Evolutionary conservation across 441 rosid species (phyloP).

Genomic region (Mallotus japonicus): DNA sequence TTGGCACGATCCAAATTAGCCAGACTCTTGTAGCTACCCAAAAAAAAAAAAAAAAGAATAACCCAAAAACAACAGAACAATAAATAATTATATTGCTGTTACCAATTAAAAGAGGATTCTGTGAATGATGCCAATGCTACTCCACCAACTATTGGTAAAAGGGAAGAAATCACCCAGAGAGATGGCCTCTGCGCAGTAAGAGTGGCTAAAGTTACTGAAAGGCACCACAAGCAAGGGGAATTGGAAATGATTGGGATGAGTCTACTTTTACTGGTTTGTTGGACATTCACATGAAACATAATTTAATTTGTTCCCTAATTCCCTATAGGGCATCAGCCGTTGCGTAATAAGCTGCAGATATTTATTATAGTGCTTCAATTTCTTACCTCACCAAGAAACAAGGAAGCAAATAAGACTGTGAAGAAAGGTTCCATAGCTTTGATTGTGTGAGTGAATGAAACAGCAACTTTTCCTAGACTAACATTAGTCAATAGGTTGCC

Average conservation of each 20-base stretch:
- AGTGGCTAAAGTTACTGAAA: too few relatives aligned
- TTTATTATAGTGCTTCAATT: neutral
- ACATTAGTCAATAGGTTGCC: constrained; percentile 88
- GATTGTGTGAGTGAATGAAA: constrained; percentile 96
- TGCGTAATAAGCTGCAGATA: too few relatives aligned
- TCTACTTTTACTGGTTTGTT: too few relatives aligned
- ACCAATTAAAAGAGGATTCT: constrained; percentile 93
- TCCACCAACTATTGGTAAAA: constrained; percentile 88
- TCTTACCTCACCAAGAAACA: constrained; percentile 79
- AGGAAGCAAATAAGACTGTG: constrained; percentile 77
- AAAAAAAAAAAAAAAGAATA: too few relatives aligned
- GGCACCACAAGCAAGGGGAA: too few relatives aligned
- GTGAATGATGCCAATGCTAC: constrained; percentile 88
- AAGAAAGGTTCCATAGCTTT: constrained; percentile 98
- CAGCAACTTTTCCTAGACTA: constrained; percentile 94
- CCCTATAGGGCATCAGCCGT: too few relatives aligned
- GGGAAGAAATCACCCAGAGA: constrained; percentile 71
- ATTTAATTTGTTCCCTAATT: too few relatives aligned
- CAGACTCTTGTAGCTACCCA: too few relatives aligned
- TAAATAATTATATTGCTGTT: constrained; percentile 10
- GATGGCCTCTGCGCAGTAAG: constrained; percentile 55
- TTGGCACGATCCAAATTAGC: too few relatives aligned
- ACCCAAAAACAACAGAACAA: neutral
- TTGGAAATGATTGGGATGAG: too few relatives aligned
- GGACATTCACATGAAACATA: too few relatives aligned